Conservation (phyloP, 2,329 filamentous ascomycete species). For the Claviceps maximensis region DNA sequence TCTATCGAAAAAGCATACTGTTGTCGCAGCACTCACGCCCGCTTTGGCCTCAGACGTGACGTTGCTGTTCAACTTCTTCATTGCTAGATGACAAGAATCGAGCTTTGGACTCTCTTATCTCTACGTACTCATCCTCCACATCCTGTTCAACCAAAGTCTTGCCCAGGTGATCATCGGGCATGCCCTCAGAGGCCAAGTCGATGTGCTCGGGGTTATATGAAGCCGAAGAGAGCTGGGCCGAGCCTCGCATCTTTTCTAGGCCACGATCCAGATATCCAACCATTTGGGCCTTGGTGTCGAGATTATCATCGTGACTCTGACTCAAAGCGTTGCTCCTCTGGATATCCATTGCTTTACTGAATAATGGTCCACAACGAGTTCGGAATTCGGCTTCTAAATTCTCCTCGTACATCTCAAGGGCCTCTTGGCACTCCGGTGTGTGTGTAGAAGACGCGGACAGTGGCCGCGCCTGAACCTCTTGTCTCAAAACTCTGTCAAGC, state of each 20-base stretch:
- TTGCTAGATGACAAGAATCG: not conserved
- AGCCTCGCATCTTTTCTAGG: slow-evolving; percentile 28
- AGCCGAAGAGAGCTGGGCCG: slow-evolving; percentile 9
- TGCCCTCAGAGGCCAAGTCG: slow-evolving; percentile 14
- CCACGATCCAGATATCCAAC: slow-evolving; percentile 35
- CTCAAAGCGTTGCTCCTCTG: slow-evolving; percentile 9
- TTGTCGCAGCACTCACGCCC: slow-evolving; percentile 18
- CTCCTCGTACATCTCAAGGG: slow-evolving; percentile 31
- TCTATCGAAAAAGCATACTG: not conserved
- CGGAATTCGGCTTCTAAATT: slow-evolving; percentile 37
- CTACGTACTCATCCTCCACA: slow-evolving; percentile 22
- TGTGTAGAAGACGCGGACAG: slow-evolving; percentile 25
- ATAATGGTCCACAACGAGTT: slow-evolving; percentile 30
- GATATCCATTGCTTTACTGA: slow-evolving; percentile 29
- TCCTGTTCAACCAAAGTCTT: slow-evolving; percentile 13
- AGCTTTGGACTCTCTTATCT: slow-evolving; percentile 17
- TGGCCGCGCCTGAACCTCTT: slow-evolving; percentile 25
- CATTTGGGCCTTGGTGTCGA: slow-evolving; percentile 32
- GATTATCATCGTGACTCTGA: slow-evolving; percentile 19
- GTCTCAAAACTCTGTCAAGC: slow-evolving; percentile 28
- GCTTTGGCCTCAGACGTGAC: slow-evolving; percentile 10
- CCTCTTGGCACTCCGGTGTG: slow-evolving; percentile 26
- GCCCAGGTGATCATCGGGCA: slow-evolving; percentile 16
- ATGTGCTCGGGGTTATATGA: slow-evolving; percentile 16
- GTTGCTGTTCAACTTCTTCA: slow-evolving; percentile 2